Base-by-base conservation (phyloP, 2,329 filamentous ascomycete species). In the Aphanoascus verrucosus region DNA sequence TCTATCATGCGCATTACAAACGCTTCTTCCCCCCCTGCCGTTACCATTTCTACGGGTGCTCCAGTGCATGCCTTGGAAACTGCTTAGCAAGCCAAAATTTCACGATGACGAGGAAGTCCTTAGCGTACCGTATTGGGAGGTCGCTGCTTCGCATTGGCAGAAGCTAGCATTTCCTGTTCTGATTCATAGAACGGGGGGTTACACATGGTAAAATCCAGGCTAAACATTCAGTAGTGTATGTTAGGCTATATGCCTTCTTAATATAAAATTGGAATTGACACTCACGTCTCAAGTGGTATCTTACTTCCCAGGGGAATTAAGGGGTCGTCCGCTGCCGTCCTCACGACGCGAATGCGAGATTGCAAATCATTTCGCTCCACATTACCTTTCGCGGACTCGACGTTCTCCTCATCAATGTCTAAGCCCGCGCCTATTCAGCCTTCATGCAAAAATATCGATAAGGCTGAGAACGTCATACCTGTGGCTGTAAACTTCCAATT, bases 121-220 rank as follows among this genome's bases (percentile, higher is more conserved):
- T 52, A 14, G 64, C 82, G 81, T 47, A 85, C 82, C 0, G 86
- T 85, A 53, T 80, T 80, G 0, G 90, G 85, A 0, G 82, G 82
- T 0, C 77, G 75, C 2, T 76, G 69, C 67, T 96, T 95, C 37
- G 76, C 69, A 14, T 74, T 67, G 0, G 86, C 84, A 1, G 84
- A 84, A 3, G 73, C 70, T 2, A 77, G 60, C 68, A 96, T 79
- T 49, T 94, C 88, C 4, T 76, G 69, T 2, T 78, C 71, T 0
- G 86, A 89, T n/a, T 75, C 69, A 72, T 96, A 97, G 71, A 98
- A 98, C 0, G 93, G 93, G 0, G 93, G 93, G 60, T 98, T 98
- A 58, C 85, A 91, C 82, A 97, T 94, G 55, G 81, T 82, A 65
- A 97, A 96, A 64, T 91, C 84, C 42, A 94, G 74, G 2, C 73